Base-by-base conservation (phyloP, 208 protist genomes). In the Acanthamoeba divionensis region DNA sequence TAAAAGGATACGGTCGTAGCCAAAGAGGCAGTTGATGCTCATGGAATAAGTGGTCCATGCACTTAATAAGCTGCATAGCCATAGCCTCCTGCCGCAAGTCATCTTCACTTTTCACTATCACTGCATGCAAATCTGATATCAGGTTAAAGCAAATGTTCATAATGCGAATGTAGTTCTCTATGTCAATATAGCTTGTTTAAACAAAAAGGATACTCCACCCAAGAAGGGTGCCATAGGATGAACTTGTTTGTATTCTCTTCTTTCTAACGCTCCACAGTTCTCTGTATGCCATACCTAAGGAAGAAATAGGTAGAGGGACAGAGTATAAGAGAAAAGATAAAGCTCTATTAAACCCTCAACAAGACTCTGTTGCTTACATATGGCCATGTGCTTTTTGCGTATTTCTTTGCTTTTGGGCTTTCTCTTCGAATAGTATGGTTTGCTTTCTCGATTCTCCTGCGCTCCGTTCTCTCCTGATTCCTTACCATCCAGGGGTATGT, bases 21-120 rank as follows among this genome's bases (percentile, higher is more conserved):
- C 48, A 90, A 7, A 86, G 52, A 29, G 77, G 77, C 29, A 86
- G 33, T 13, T 80, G 5, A 57, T n/a, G 52, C 52, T 24, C 38
- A 45, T 90, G 48, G 9, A 69, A 90, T 79, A 90, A 77, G 26
- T 79, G 18, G n/a, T 26, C 48, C 1, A 44, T 31, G 21, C 57
- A 71, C 48, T 77, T 77, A 33, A 90, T 90, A 21, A 90, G 57
- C 65, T 90, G 83, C 65, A 77, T 77, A 6, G 83, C 83, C n/a
- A 90, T 45, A 38, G 69, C 62, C 62, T 90, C 83, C 36, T 90
- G 83, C 1, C 83, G 83, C n/a, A 90, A 50, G 65, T 90, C 83
- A 87, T 90, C 83, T 36, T 77, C 83, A 45, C 57, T 77, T 50
- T n/a, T n/a, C n/a, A n/a, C n/a, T n/a, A n/a, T n/a, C n/a, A n/a